Conservation (phyloP, 1,284 basidiomycete genomes). For the Sporisorium graminicola region DNA sequence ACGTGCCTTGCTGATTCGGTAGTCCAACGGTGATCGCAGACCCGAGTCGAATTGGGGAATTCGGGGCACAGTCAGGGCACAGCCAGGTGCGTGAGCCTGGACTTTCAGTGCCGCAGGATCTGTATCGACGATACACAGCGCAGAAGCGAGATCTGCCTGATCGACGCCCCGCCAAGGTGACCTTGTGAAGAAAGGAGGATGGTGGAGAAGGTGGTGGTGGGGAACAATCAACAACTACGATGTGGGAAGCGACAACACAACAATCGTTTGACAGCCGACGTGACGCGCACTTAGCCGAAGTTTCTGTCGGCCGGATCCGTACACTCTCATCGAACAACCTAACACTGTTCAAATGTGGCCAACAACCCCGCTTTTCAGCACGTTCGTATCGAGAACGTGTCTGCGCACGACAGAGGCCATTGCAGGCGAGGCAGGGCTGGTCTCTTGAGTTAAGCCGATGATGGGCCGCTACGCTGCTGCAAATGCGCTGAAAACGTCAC, state of each 20-base stretch:
- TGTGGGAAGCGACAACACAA: background rate
- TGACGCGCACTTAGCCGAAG: constrained; percentile 8
- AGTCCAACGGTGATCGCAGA: background rate
- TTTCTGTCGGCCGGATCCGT: background rate
- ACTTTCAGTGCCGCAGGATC: background rate
- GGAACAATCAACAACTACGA: too few species aligned
- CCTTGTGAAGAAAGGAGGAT: background rate
- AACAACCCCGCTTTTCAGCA: background rate
- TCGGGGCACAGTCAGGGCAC: background rate
- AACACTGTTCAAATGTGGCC: background rate
- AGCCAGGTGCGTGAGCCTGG: constrained; percentile 3
- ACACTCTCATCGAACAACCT: background rate
- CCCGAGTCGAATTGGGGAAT: background rate
- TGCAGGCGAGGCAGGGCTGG: background rate
- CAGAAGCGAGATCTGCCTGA: background rate
- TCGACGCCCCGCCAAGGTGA: constrained; percentile 1
- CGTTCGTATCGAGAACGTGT: background rate
- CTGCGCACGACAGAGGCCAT: background rate
- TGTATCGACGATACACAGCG: background rate
- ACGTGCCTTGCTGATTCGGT: background rate
- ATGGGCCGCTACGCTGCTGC: background rate
- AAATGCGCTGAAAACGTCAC: background rate
- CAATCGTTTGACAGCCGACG: constrained; percentile 4
- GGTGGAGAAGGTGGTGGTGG: constrained; percentile 1
- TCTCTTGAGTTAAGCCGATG: constrained; percentile 6